phyloP scores from a whole-genome alignment of 2,329 filamentous ascomycete species.

The Lithohypha guttulata region DNA sequence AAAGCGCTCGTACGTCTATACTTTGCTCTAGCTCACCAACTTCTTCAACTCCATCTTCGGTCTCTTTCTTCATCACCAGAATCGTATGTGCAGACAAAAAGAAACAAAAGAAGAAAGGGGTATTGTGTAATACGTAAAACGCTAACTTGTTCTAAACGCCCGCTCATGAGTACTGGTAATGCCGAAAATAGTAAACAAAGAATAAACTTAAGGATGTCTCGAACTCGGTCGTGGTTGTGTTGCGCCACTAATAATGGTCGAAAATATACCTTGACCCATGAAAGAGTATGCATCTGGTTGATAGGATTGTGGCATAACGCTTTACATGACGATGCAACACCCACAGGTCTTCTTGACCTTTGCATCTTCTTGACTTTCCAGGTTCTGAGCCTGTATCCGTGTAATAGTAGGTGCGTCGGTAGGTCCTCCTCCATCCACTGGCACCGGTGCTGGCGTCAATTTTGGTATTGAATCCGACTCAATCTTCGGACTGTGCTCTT shows the following conservation, averaged over 20 bases:
- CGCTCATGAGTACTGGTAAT: background rate
- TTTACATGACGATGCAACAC: constrained; percentile 67
- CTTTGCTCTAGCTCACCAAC: constrained; percentile 56
- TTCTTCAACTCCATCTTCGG: constrained; percentile 55
- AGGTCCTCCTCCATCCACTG: constrained; percentile 30
- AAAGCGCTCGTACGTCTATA: constrained; percentile 46
- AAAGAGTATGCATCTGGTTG: constrained; percentile 3
- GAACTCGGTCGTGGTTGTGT: too few relatives aligned
- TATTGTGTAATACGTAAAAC: background rate
- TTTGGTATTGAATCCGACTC: constrained; percentile 12
- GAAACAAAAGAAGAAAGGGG: background rate
- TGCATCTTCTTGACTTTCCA: constrained; percentile 41
- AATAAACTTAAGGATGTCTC: background rate
- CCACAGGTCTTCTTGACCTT: constrained; percentile 51
- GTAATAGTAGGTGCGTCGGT: constrained; percentile 33
- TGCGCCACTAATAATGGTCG: too few relatives aligned
- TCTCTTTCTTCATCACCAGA: constrained; percentile 54
- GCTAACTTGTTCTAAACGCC: background rate
- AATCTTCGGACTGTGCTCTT: constrained; percentile 14
- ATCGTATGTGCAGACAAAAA: constrained; percentile 30
- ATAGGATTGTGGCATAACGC: background rate
- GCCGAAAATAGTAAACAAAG: background rate
- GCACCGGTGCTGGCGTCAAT: too few relatives aligned
- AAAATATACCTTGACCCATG: constrained; percentile 14
- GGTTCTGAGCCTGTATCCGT: constrained; percentile 27